These are phyloP conservation scores for Cryphonectria naterciae DNA, from an alignment of 2,329 filamentous ascomycete genomes.

Conservation along the genomic window DNA sequence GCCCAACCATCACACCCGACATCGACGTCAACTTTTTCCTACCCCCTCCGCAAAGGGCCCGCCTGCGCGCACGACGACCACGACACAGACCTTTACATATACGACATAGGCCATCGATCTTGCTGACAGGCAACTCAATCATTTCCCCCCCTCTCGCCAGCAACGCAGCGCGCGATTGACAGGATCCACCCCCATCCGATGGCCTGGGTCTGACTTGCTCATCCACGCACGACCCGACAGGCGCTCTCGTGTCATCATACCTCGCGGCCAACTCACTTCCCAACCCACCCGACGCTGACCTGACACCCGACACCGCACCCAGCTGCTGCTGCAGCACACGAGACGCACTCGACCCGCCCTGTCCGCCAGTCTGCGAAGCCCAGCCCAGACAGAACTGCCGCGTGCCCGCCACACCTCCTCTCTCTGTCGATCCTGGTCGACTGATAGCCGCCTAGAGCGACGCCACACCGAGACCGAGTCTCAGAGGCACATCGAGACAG, in stretches of 20 bases:
- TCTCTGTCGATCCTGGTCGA: conserved; percentile 10
- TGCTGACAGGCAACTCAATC: not conserved
- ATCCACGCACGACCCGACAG: conserved; percentile 2
- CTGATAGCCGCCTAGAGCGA: conserved; percentile 19
- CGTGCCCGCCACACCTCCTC: conserved; percentile 6
- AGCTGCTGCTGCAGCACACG: not conserved
- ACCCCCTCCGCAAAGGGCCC: not conserved
- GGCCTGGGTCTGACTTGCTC: conserved; percentile 3
- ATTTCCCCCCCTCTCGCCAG: not conserved
- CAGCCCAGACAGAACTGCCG: not conserved
- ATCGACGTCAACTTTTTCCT: not conserved
- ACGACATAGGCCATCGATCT: not conserved
- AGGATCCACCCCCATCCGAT: not conserved
- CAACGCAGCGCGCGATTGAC: conserved; percentile 4
- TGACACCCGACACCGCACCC: not conserved
- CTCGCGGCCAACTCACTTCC: not conserved
- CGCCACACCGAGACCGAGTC: conserved; percentile 15
- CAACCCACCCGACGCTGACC: not conserved
- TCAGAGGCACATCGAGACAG: not conserved
- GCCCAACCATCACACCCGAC: conserved; percentile 6
- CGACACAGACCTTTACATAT: not conserved
- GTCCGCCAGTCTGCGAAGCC: not conserved
- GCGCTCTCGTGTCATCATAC: conserved; percentile 6
- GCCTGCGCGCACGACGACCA: not conserved
- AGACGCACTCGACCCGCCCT: not conserved